Conservation (phyloP, 148 eudicot species). For the Cornus controversa region DNA sequence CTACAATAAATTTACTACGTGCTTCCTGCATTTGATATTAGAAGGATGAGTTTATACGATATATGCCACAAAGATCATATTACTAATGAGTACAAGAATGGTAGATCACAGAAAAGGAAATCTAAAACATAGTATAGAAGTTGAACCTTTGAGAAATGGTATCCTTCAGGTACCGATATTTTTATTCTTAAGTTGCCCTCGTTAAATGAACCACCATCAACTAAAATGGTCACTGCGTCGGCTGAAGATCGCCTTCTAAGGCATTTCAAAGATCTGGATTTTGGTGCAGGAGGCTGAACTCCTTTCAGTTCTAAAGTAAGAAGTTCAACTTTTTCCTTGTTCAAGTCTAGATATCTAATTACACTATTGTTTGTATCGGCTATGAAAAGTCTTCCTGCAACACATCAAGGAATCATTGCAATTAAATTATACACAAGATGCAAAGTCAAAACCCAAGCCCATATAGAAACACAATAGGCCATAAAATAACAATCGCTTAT, state of each 20-base stretch:
- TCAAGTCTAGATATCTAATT: constrained; percentile 73
- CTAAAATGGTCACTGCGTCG: constrained; percentile 54
- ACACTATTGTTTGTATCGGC: constrained; percentile 93
- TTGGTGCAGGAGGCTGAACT: constrained; percentile 70
- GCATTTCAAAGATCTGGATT: constrained; percentile 67
- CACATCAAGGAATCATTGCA: background rate
- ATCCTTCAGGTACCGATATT: constrained; percentile 81
- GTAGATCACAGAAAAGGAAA: background rate
- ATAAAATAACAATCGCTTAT: background rate
- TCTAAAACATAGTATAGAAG: background rate
- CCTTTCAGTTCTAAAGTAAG: constrained; percentile 83
- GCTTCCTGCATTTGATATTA: constrained; percentile 68
- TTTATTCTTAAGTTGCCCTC: constrained; percentile 64
- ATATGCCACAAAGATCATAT: background rate
- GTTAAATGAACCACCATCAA: constrained; percentile 63
- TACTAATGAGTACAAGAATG: background rate
- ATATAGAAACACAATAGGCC: background rate
- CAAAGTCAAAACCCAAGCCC: background rate
- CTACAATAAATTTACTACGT: constrained; percentile 73
- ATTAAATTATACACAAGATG: background rate
- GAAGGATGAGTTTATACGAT: background rate
- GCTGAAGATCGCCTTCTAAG: constrained; percentile 67
- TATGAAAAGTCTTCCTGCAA: constrained; percentile 70
- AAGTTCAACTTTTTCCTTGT: constrained; percentile 48
- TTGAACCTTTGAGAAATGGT: constrained; percentile 84